phyloP scores from a whole-genome alignment of 208 protist genomes.

The Porcisia hertigi region DNA sequence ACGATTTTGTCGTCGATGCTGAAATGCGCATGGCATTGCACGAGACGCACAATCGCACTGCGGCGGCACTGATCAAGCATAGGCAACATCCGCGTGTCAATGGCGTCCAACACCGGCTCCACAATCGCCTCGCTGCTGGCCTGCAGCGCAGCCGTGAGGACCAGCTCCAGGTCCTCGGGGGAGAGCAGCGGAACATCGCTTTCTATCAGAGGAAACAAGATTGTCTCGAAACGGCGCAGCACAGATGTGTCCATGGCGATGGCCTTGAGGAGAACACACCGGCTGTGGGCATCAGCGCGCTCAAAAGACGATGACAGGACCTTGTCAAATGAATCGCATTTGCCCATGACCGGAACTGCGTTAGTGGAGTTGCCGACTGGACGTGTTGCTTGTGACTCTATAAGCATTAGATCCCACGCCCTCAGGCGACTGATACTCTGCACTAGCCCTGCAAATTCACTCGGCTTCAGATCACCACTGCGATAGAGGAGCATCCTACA shows the following conservation, averaged over 20 bases:
- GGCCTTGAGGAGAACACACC: slow-evolving; percentile 78
- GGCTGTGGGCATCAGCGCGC: slow-evolving; percentile 79
- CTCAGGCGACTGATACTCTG: slow-evolving; percentile 59
- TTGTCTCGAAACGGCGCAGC: slow-evolving; percentile 48
- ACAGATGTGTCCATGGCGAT: slow-evolving; percentile 43
- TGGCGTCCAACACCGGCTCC: slow-evolving; percentile 74
- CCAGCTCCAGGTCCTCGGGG: slow-evolving; percentile 75
- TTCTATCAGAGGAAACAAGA: slow-evolving; percentile 47
- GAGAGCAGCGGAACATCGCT: slow-evolving; percentile 61
- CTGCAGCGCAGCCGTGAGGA: slow-evolving; percentile 57
- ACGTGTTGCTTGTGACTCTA: neutral
- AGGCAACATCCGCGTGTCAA: slow-evolving; percentile 69
- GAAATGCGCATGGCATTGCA: slow-evolving; percentile 80
- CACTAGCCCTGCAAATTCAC: slow-evolving; percentile 64
- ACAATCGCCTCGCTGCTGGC: slow-evolving; percentile 36
- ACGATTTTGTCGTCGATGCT: slow-evolving; percentile 59
- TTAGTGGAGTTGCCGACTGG: neutral
- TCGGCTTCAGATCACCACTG: slow-evolving; percentile 41
- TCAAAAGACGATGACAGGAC: slow-evolving; percentile 31
- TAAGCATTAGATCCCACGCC: slow-evolving; percentile 24
- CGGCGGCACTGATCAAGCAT: slow-evolving; percentile 62
- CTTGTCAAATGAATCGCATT: neutral
- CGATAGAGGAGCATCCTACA: slow-evolving; percentile 34
- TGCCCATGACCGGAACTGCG: neutral
- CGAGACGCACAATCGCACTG: slow-evolving; percentile 75